These are phyloP conservation scores for Petunia hybrid DNA, from an alignment of 305 asterid genomes.

Conservation along the genomic window DNA sequence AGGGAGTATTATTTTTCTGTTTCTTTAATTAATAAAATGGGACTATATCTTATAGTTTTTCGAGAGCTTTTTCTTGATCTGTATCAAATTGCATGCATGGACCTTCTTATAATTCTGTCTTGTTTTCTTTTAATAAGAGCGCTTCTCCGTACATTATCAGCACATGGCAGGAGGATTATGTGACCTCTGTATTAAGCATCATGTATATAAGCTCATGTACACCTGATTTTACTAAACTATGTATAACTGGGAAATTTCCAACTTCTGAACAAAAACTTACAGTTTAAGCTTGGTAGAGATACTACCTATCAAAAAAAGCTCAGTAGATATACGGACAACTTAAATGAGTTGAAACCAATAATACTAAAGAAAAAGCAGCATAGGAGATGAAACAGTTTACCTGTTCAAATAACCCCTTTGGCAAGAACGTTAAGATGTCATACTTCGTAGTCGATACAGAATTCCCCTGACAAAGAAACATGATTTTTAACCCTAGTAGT, in stretches of 20 bases:
- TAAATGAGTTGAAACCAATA: neutral
- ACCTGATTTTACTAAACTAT: conserved; percentile 14
- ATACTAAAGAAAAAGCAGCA: conserved; percentile 1
- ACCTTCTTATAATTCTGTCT: neutral
- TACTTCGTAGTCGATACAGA: conserved; percentile 98
- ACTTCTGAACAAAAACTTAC: conserved; percentile 15
- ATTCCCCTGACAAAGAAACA: conserved; percentile 74
- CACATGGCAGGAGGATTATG: conserved; percentile 25
- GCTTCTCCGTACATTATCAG: too few species aligned
- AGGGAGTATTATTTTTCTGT: neutral
- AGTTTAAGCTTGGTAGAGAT: conserved; percentile 23
- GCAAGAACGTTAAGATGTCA: conserved; percentile 86
- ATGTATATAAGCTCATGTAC: neutral
- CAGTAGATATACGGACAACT: neutral
- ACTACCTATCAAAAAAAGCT: conserved; percentile 22
- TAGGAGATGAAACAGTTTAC: conserved; percentile 53
- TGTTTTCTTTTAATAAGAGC: neutral
- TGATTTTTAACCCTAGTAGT: conserved; percentile 9
- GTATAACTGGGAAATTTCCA: conserved; percentile 22
- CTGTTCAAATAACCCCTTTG: conserved; percentile 99
- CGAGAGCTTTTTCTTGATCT: conserved; percentile 26
- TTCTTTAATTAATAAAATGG: neutral
- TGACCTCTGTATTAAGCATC: conserved; percentile 13
- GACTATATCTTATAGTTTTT: conserved; percentile 7
- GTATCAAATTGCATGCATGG: conserved; percentile 15